Evolutionary conservation across 768 basidiomycete species (phyloP).

Genomic region (Daedaleopsis sinensis): DNA sequence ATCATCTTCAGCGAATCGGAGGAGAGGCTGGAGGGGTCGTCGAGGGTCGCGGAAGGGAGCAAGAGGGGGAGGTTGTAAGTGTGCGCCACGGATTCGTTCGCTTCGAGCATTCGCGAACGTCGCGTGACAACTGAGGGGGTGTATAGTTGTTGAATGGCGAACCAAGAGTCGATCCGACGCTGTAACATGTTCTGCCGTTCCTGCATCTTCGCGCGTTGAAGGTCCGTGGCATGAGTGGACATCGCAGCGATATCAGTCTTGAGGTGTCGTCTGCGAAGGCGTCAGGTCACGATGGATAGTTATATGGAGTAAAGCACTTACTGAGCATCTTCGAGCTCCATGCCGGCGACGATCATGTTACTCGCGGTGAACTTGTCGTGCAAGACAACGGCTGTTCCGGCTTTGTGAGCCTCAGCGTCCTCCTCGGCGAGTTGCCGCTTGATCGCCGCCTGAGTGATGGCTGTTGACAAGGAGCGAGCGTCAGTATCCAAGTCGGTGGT

Average conservation of each 20-base stretch:
- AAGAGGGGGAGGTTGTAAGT: slow-evolving; percentile 4
- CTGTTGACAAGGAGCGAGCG: background rate
- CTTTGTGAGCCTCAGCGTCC: slow-evolving; percentile 20
- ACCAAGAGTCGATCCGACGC: background rate
- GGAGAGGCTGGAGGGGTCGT: background rate
- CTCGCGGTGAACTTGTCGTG: slow-evolving; percentile 23
- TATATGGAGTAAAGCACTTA: slow-evolving; percentile 21
- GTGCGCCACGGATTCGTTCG: background rate
- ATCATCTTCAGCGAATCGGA: background rate
- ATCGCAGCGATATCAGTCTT: background rate
- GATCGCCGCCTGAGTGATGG: slow-evolving; percentile 18
- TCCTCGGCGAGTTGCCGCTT: slow-evolving; percentile 28
- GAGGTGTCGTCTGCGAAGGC: background rate
- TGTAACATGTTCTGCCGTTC: background rate
- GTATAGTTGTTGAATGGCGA: slow-evolving; percentile 1
- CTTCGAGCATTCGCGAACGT: background rate
- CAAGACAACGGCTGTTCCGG: background rate
- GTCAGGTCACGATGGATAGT: background rate
- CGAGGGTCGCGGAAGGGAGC: slow-evolving; percentile 4
- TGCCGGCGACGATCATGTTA: slow-evolving; percentile 31
- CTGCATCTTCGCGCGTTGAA: background rate
- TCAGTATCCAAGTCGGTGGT: background rate
- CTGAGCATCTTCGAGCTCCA: slow-evolving; percentile 40
- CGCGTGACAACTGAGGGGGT: background rate
- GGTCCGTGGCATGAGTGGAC: background rate